Evolutionary conservation across 805 yeast species (phyloP), one percentile per base, ranked within the genome.

Genomic region (Candida takata): DNA sequence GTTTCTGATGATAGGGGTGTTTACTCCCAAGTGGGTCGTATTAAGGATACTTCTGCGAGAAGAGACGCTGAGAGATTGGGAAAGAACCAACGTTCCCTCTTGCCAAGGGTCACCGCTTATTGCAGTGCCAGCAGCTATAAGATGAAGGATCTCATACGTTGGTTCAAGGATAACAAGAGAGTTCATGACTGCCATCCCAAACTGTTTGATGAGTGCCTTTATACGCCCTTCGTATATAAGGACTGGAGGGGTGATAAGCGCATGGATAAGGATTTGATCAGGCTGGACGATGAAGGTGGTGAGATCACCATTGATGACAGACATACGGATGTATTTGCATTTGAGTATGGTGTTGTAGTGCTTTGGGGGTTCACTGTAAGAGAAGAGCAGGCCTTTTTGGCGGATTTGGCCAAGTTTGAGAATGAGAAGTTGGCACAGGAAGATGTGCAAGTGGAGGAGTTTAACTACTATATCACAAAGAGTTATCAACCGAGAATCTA

Each of bases 331-430:
- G 67, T 87, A 8, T 92, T 88, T 53, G 66, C 92, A 7, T 92
- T 92, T 63, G 96, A 88, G 51, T 92, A 92, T 58, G 98, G 98
- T 15, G 98, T 92, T n/a, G 78, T 86, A 23, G 95, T 92, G 2
- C 62, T 92, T 65, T 92, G 98, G 98, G 98, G 98, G 0, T 92
- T 85, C 52, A 75, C 86, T 2, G 70, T 77, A 36, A 71, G 77
- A 35, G 97, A 92, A 58, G 98, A 92, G 55, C 66, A 62, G 45
- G 77, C 86, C 34, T 84, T 92, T 48, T 61, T 92, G 37, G 72
- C 71, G 34, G 97, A 90, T 52, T 63, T 92, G 47, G 95, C 90
- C n/a, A 77, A 75, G 42, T 92, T 88, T 59, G 98, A 84, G 53
- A 81, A 76, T 52, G 98, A 92, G 55, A 92, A 92, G 57, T 68